Evolutionary conservation across 1,139 yeast species (phyloP).

Genomic region (Yamadazyma membranifaciens): DNA sequence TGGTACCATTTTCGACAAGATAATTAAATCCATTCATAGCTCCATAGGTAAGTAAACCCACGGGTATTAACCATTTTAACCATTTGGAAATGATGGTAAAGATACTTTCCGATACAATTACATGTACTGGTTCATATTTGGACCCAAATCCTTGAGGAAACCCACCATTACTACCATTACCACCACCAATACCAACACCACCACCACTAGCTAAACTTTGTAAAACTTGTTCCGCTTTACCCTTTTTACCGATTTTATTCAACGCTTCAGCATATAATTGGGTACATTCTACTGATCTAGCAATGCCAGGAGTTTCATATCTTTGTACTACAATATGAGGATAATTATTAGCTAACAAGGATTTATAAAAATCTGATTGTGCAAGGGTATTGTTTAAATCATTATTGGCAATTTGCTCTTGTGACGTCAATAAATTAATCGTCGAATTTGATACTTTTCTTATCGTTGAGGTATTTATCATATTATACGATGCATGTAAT

Average conservation of each 20-base stretch:
- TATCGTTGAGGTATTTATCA: not conserved
- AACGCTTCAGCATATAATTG: conserved; percentile 77
- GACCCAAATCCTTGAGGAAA: conserved; percentile 45
- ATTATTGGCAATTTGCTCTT: conserved; percentile 81
- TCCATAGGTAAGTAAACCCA: conserved; percentile 72
- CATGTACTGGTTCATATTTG: conserved; percentile 80
- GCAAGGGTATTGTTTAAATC: conserved; percentile 62
- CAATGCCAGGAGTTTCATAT: conserved; percentile 89
- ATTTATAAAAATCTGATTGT: conserved; percentile 81
- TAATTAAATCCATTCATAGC: conserved; percentile 74
- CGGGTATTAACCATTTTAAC: conserved; percentile 85
- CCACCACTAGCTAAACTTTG: conserved; percentile 21
- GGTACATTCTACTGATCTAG: conserved; percentile 75
- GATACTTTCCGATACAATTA: conserved; percentile 81
- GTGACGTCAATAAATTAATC: conserved; percentile 52
- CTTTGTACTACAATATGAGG: conserved; percentile 93
- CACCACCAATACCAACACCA: conserved; percentile 2
- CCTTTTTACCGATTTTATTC: conserved; percentile 70
- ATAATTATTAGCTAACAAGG: conserved; percentile 71
- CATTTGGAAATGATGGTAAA: conserved; percentile 77
- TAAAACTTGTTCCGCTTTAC: conserved; percentile 68
- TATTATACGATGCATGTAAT: too few relatives aligned
- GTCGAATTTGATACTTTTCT: conserved; percentile 17
- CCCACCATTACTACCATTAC: conserved; percentile 17
- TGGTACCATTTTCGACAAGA: conserved; percentile 80